Conservation (phyloP, 768 basidiomycete genomes). For the Auricularia sp. region DNA sequence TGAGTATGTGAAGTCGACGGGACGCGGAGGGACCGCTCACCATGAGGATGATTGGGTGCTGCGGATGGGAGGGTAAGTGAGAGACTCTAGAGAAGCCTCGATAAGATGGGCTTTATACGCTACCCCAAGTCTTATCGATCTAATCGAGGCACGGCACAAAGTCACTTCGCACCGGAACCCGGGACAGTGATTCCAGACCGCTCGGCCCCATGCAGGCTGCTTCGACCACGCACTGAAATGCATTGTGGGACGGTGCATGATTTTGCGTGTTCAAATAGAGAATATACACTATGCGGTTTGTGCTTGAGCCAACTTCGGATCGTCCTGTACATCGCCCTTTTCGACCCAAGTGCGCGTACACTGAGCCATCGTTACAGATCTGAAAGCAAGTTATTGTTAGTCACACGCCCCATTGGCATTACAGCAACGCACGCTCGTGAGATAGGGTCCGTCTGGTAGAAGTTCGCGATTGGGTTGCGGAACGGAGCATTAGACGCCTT, state of each 20-base stretch:
- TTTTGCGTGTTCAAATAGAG: not conserved
- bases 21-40: not conserved
- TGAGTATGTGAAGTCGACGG: too few species aligned
- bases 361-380: slow-evolving; percentile 94
- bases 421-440: slow-evolving; percentile 68
- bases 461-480: slow-evolving; percentile 77
- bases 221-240: too few species aligned
- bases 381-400: slow-evolving; percentile 18
- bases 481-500: slow-evolving; percentile 54
- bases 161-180: not conserved
- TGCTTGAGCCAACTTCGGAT: not conserved
- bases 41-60: not conserved
- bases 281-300: not conserved
- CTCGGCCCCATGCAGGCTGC: too few species aligned
- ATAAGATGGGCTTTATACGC: not conserved
- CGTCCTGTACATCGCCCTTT: not conserved
- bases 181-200: not conserved
- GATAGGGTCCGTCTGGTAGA: slow-evolving; percentile 94
- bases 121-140: not conserved
- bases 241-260: too few species aligned
- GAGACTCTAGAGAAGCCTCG: not conserved
- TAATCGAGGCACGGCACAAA: not conserved
- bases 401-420: not conserved
- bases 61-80: not conserved
- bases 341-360: slow-evolving; percentile 75